Evolutionary conservation across 2,329 filamentous ascomycete species (phyloP), one percentile per base, ranked within the genome.

Genomic region (Ophiostoma pallidulum): DNA sequence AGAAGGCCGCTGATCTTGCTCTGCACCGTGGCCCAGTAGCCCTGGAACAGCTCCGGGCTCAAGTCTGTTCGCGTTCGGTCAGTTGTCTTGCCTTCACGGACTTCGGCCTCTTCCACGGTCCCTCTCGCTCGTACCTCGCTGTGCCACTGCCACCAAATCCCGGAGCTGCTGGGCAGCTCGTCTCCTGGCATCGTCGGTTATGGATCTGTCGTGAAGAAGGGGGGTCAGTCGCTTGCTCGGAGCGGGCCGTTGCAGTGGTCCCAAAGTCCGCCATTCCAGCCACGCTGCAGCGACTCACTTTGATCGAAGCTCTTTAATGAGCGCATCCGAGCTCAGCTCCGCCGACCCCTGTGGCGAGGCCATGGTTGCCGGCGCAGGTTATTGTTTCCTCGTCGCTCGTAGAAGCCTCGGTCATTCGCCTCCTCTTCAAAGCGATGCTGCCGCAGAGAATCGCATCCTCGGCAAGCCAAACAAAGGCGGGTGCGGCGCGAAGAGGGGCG

Each of bases 11-110:
- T 78, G 36, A 79, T 77, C 50, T 70, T 73, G 51, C 71, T 72
- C 56, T 78, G 78, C 45, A 80, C 73, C 20, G 65, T 64, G 52
- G 71, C 73, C 62, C 77, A 79, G 55, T 80, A 77, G 32, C 63
- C 54, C 36, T 68, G 66, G 66, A 97, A 97, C 54, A 84, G 81
- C 60, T 92, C 88, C 45, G 84, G 76, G 20, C 79, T 78, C 61
- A 92, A 78, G 66, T 97, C 92, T 79, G 52, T 24, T 7, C n/a
- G 4, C 79, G 52, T 24, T 7, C n/a, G 4, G 26, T 31, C 40
- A 39, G 39, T 10, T 14, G 32, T 10, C 2, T 12, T 45, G 4
- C n/a, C 14, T 18, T 22, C 18, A 14, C 12, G 13, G 12, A 6
- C 3, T 9, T 22, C 16, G 12, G 26, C n/a, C 7, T 20, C 29